Percentiles rank a stretch among this genome's conserved stretches.
Evolutionary conservation across 192 early-diverging fungal species (phyloP).

Genomic region (Mortierella claussenii): DNA sequence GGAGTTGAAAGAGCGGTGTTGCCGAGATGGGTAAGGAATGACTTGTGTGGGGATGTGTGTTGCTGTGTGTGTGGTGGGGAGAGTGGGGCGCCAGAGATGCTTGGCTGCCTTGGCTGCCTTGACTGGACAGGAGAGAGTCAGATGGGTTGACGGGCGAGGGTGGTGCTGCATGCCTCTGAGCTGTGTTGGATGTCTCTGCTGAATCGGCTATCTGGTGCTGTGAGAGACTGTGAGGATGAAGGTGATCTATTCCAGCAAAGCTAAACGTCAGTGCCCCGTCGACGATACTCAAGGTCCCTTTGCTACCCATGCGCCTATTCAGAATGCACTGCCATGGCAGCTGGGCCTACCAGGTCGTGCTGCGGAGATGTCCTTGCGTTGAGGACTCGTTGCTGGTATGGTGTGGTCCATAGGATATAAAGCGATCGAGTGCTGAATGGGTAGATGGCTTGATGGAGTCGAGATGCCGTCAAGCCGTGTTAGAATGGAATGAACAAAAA

Average conservation of each 20-base stretch:
- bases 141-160: background rate
- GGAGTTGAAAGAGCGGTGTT: slow-evolving; percentile 61
- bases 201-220: background rate
- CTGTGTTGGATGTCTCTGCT: background rate
- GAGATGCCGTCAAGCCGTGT: too few relatives aligned
- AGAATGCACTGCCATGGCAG: too few relatives aligned
- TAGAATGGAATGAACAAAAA: background rate
- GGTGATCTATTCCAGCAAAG: background rate
- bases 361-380: background rate
- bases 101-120: background rate
- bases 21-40: slow-evolving; percentile 10
- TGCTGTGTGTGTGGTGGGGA: slow-evolving; percentile 12
- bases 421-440: background rate
- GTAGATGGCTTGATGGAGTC: background rate
- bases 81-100: slow-evolving; percentile 1
- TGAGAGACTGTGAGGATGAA: background rate
- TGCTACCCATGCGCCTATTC: too few relatives aligned
- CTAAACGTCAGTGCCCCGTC: background rate
- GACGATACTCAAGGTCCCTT: too few relatives aligned
- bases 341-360: too few relatives aligned
- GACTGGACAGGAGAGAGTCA: slow-evolving; percentile 1
- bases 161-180: background rate
- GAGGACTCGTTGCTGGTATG: background rate
- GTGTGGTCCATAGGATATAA: background rate
- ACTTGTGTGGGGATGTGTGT: background rate